These are phyloP conservation scores for Populus alba DNA, from an alignment of 345 rosid genomes.

Conservation along the genomic window DNA sequence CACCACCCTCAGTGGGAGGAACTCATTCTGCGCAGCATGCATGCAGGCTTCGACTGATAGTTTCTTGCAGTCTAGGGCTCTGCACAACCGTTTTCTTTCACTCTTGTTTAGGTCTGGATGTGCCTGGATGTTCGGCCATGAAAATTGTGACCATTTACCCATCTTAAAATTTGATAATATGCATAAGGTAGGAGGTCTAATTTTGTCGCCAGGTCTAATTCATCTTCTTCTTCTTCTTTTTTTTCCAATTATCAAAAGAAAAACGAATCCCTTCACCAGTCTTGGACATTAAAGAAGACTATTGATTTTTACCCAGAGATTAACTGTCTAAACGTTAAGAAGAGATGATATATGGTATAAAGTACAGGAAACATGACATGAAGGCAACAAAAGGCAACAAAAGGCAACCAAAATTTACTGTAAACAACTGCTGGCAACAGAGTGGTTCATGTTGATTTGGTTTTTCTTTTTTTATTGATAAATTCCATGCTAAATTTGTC, in stretches of 20 bases:
- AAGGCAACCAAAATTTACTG: background rate
- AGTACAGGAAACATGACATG: background rate
- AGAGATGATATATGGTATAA: background rate
- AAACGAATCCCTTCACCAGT: background rate
- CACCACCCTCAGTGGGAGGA: conserved; percentile 84
- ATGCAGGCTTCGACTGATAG: conserved; percentile 93
- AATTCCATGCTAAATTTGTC: conserved; percentile 11
- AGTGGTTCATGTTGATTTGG: too few relatives aligned
- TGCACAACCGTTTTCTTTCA: conserved; percentile 77
- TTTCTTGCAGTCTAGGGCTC: conserved; percentile 87
- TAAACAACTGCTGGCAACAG: too few relatives aligned
- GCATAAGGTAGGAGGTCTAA: background rate
- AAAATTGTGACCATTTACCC: background rate
- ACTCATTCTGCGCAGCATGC: conserved; percentile 96
- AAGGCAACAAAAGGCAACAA: background rate
- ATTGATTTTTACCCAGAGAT: too few relatives aligned
- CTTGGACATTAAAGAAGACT: background rate
- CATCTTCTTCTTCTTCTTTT: background rate
- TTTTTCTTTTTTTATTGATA: too few relatives aligned
- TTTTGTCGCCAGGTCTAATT: background rate
- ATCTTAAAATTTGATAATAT: background rate
- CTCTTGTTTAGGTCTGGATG: conserved; percentile 79
- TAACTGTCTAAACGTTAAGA: too few relatives aligned
- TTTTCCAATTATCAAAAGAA: background rate
- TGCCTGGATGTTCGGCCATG: conserved; percentile 39